Conservation (phyloP, 176 grass and related monocot species). For the sorghum (Sorghum bicolor) region Sorghum_bicolor_NCBIv3 NC_012875.2:43585501-43586000, state of each 20-base stretch:
- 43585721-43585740: not conserved
- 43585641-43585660: not conserved
- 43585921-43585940: not conserved
- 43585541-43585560: constrained; percentile 29
- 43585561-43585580: constrained; percentile 33
- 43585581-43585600: not conserved
- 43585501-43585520: constrained; percentile 64
- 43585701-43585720: not conserved
- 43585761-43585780: not conserved
- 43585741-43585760: not conserved
- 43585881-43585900: not conserved
- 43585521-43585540: constrained; percentile 13
- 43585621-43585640: constrained; percentile 4
- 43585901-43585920: not conserved
- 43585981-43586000: not conserved
- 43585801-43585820: not conserved
- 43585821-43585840: not conserved
- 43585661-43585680: not conserved
- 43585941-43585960: not conserved
- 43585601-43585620: not conserved
- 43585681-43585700: constrained; percentile 12
- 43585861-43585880: not conserved
- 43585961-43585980: not conserved
- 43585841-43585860: not conserved
- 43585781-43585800: not conserved